Conservation (phyloP, 768 basidiomycete genomes). For the Trametes villosa region DNA sequence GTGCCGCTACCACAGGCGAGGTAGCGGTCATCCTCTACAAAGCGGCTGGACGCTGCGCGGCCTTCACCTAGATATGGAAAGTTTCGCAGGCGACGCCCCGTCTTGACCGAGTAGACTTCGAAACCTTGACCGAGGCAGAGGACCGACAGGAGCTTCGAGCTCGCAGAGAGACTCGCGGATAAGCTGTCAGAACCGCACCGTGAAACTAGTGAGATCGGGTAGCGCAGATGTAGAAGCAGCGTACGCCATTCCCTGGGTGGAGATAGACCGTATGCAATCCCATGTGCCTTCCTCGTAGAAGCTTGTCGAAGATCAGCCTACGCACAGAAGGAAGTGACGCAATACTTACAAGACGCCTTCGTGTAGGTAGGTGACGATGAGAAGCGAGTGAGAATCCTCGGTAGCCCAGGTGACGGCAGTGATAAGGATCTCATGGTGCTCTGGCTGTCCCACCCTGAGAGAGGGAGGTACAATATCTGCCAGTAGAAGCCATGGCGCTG, state of each 20-base stretch:
- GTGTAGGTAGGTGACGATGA: not conserved
- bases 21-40: not conserved
- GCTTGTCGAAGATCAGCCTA: not conserved
- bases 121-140: not conserved
- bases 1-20: not conserved
- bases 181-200: too few relatives aligned
- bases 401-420: not conserved
- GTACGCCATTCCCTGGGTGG: not conserved
- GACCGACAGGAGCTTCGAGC: not conserved
- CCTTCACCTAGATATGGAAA: not conserved
- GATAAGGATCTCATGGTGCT: not conserved
- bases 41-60: not conserved
- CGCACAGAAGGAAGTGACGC: not conserved
- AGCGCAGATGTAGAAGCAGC: not conserved
- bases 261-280: not conserved
- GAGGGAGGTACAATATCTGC: not conserved
- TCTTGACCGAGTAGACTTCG: not conserved
- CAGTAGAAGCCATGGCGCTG: not conserved
- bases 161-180: not conserved
- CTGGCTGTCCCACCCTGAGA: too few relatives aligned
- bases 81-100: not conserved
- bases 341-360: not conserved
- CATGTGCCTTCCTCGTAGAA: not conserved
- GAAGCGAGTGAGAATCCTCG: not conserved
- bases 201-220: too few relatives aligned